Base-by-base conservation (phyloP, 2,329 filamentous ascomycete species). In the Leptographium galeiforme region DNA sequence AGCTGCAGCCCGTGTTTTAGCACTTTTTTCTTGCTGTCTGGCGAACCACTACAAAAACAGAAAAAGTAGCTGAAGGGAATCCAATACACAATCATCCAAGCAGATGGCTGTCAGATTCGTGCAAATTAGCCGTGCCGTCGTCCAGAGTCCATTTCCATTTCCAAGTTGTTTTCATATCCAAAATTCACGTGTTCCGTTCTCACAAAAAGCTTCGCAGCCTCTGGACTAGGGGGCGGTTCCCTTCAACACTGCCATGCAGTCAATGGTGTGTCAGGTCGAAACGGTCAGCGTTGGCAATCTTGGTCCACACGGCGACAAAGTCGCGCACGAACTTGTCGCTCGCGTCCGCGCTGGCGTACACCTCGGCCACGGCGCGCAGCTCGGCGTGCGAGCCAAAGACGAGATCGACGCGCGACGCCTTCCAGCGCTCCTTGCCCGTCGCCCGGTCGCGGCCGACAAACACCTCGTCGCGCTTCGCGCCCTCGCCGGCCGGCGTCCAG, bases 331-430 rank as follows among this genome's bases (percentile, higher is more conserved):
- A 85, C 72, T 82, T 84, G 55, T 78, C 72, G 54, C 75, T 65
- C 11, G 71, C 74, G 61, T 84, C 84, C 0, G 71, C 62, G 58
- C 73, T 74, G 40, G 71, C 85, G 61, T 89, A 89, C 0, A 87
- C 76, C 71, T 89, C 85, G 6, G 84, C 69, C 38, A 87, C 66
- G 38, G 85, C 82, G 48, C 85, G 81, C 48, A 89, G 71, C 73
- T 89, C 85, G 32, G 85, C 73, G 59, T 89, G 84, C n/a, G 81
- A 81, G 52, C 85, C 85, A 57, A 89, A 82, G 57, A 88, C 73
- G 13, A 89, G 73, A 60, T 89, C 85, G 51, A 73, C 73, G 19
- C 85, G 84, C 1, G 82, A 83, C 41, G 76, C 85, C 8, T 74
- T 81, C 81, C 82, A 89, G 71, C 82, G 86, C 71, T 77, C 76